These are phyloP conservation scores for Nicotiana benthamiana DNA, from an alignment of 257 asterid genomes.

Conservation along the genomic window DNA sequence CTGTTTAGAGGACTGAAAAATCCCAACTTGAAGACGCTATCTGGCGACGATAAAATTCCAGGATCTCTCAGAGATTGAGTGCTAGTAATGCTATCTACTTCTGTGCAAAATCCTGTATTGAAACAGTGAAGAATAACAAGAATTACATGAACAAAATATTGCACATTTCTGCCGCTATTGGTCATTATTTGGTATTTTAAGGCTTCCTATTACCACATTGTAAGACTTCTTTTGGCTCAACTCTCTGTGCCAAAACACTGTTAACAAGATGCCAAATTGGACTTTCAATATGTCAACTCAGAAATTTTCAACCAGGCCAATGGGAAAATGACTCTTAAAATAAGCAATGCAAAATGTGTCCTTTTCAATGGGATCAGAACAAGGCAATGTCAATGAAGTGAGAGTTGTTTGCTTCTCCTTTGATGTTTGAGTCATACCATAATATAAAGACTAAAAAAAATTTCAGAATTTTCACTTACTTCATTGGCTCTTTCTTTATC, in stretches of 20 bases:
- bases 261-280: background rate
- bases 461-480: too few relatives aligned
- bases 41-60: conserved; percentile 15
- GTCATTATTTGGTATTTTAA: background rate
- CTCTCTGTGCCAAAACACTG: background rate
- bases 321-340: background rate
- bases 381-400: background rate
- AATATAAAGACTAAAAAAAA: background rate
- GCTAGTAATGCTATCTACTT: conserved; percentile 26
- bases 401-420: background rate
- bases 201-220: background rate
- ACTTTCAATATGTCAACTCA: background rate
- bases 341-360: background rate
- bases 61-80: conserved; percentile 16
- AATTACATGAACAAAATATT: background rate
- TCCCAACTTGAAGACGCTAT: conserved; percentile 20
- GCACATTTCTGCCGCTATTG: background rate
- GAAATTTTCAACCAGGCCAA: background rate
- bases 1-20: conserved; percentile 33
- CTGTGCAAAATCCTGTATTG: conserved; percentile 9
- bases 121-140: conserved; percentile 1
- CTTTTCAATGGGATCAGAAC: background rate
- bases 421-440: background rate
- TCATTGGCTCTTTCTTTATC: too few relatives aligned
- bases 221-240: background rate